These are phyloP conservation scores for Talaromyces sp. DNA, from an alignment of 2,329 filamentous ascomycete species.

Conservation along the genomic window DNA sequence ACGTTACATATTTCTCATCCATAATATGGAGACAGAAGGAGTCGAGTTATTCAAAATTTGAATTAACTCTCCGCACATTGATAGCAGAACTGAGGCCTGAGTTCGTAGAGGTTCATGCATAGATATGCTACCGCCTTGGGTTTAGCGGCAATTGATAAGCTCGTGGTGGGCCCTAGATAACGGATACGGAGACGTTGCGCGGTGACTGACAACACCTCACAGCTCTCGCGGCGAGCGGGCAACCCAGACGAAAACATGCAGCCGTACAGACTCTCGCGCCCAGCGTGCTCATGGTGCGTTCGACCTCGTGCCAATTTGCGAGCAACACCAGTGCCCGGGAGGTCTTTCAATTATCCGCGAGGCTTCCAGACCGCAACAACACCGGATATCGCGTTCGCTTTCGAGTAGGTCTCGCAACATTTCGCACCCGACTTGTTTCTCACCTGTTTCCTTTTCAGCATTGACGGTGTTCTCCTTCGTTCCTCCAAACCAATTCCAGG, in stretches of 20 bases:
- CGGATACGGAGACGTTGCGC: too few species aligned
- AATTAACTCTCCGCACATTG: too few species aligned
- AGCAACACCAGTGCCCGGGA: background rate
- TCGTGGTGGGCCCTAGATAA: background rate
- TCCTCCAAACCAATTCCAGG: conserved; percentile 73
- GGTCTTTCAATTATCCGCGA: conserved; percentile 13
- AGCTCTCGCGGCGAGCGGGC: background rate
- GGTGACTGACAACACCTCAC: background rate
- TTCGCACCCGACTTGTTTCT: background rate
- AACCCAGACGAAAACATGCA: background rate
- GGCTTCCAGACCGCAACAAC: conserved; percentile 26
- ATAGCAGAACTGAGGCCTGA: too few species aligned
- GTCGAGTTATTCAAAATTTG: too few species aligned
- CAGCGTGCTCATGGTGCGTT: background rate
- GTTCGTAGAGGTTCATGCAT: too few species aligned
- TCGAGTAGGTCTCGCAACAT: conserved; percentile 32
- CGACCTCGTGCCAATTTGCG: background rate
- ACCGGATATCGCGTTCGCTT: conserved; percentile 42
- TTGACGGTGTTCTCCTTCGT: conserved; percentile 92
- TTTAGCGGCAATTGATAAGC: background rate
- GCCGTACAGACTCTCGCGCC: conserved; percentile 3
- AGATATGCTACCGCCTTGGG: too few species aligned
- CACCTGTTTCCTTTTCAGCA: conserved; percentile 44
- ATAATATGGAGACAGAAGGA: too few species aligned
- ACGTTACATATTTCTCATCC: too few species aligned